These are phyloP conservation scores for Limonium bicolor DNA, from an alignment of 148 eudicot species.

Conservation along the genomic window DNA sequence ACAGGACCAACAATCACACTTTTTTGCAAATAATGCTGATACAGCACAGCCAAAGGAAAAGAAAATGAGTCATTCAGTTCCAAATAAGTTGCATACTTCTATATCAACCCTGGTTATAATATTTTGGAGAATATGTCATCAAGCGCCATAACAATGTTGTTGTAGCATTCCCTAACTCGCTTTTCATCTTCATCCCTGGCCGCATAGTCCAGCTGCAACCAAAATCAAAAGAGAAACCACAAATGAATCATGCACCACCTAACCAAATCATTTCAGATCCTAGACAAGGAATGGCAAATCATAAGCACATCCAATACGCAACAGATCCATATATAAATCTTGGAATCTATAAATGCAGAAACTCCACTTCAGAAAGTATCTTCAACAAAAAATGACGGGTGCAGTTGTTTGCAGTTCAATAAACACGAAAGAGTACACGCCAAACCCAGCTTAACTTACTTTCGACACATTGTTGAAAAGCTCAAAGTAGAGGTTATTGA, in stretches of 20 bases:
- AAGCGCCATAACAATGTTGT: slow-evolving; percentile 23
- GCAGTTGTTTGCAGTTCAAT: too few species aligned
- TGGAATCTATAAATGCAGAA: not conserved
- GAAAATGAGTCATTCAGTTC: too few species aligned
- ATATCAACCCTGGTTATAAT: too few species aligned
- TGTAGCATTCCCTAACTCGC: slow-evolving; percentile 24
- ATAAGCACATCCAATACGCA: too few species aligned
- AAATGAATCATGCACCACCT: not conserved
- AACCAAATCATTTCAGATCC: not conserved
- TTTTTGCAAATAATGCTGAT: too few species aligned
- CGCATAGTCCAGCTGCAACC: slow-evolving; percentile 42
- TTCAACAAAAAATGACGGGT: not conserved
- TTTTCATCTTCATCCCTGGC: slow-evolving; percentile 41
- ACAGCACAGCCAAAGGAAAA: too few species aligned
- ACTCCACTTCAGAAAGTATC: not conserved
- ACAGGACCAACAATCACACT: too few species aligned
- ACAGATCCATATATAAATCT: too few species aligned
- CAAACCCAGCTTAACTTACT: too few species aligned
- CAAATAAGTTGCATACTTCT: too few species aligned
- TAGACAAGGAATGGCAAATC: too few species aligned
- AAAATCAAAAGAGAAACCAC: not conserved
- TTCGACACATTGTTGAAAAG: slow-evolving; percentile 41
- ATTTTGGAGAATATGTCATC: slow-evolving; percentile 26
- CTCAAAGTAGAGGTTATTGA: slow-evolving; percentile 36
- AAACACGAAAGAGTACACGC: too few species aligned